A percentile compares a stretch with the other conserved stretches of the same genome.
Conservation (phyloP, 1,284 basidiomycete genomes). For the Moesziomyces aphidis region DNA sequence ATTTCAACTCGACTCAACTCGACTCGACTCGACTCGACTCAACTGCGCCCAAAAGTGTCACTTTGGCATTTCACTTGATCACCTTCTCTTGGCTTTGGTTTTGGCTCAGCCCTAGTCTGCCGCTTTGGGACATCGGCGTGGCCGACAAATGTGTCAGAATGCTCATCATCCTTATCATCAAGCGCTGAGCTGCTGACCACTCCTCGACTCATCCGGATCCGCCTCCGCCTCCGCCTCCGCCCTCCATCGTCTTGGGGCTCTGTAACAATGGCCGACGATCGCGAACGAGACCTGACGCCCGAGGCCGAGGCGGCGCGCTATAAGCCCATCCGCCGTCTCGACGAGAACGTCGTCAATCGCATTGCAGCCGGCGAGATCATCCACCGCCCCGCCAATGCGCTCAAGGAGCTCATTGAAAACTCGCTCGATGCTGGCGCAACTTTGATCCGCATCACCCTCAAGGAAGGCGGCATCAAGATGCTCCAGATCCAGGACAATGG, state of each 20-base stretch:
- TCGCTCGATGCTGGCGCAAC: conserved; percentile 91
- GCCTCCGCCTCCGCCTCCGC: too few species aligned
- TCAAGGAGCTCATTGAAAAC: conserved; percentile 97
- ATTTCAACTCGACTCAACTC: too few species aligned
- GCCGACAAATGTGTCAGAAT: neutral
- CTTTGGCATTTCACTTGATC: neutral
- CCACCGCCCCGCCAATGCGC: conserved; percentile 91
- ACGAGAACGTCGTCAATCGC: conserved; percentile 73
- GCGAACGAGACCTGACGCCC: conserved; percentile 20
- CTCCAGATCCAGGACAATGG: conserved; percentile 98
- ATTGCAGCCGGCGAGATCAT: conserved; percentile 84
- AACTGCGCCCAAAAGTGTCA: neutral
- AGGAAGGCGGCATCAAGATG: conserved; percentile 94
- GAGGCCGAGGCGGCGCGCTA: conserved; percentile 38
- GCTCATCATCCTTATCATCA: neutral
- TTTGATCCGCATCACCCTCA: conserved; percentile 85
- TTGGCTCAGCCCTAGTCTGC: neutral
- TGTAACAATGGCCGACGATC: conserved; percentile 17
- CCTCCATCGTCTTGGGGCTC: neutral
- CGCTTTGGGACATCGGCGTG: neutral
- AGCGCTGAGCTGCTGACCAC: neutral
- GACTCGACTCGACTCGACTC: neutral
- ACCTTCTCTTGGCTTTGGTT: too few species aligned
- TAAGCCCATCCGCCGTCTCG: conserved; percentile 60
- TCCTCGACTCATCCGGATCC: neutral